A percentile compares a stretch with the other conserved stretches of the same genome.
Conservation (phyloP, 441 rosid species). For the Aleurites moluccanus region DNA sequence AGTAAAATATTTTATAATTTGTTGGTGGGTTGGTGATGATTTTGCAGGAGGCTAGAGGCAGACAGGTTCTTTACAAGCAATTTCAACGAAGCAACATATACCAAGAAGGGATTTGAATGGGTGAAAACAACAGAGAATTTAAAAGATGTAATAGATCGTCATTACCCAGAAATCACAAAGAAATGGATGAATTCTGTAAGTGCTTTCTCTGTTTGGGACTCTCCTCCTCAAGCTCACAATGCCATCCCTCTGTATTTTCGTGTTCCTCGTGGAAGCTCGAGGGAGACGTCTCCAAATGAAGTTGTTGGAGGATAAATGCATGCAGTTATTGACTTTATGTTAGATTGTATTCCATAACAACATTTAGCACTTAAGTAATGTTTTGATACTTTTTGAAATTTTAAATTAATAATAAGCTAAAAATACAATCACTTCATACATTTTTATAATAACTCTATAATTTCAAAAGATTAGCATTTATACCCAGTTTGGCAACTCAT, state of each 20-base stretch:
- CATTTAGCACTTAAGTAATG: too few relatives aligned
- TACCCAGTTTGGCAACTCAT: too few relatives aligned
- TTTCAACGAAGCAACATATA: constrained; percentile 54
- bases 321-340: too few relatives aligned
- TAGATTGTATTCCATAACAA: too few relatives aligned
- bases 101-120: constrained; percentile 64
- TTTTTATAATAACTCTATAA: too few relatives aligned
- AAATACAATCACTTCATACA: too few relatives aligned
- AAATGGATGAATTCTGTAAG: constrained; percentile 62
- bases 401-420: too few relatives aligned
- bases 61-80: constrained; percentile 67
- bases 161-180: constrained; percentile 51
- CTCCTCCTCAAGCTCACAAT: constrained; percentile 34
- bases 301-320: too few relatives aligned
- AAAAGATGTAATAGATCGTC: constrained; percentile 61
- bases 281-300: too few relatives aligned
- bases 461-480: too few relatives aligned
- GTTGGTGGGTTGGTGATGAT: neutral
- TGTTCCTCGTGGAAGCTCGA: constrained; percentile 22
- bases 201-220: constrained; percentile 74
- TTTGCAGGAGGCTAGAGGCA: constrained; percentile 61
- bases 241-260: constrained; percentile 58
- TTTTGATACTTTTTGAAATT: too few relatives aligned
- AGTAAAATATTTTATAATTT: too few relatives aligned
- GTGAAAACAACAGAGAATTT: constrained; percentile 59